A percentile compares a stretch with the other conserved stretches of the same genome.
Evolutionary conservation across 1,139 yeast species (phyloP).

Genomic region (Hanseniaspora uvarum): DNA sequence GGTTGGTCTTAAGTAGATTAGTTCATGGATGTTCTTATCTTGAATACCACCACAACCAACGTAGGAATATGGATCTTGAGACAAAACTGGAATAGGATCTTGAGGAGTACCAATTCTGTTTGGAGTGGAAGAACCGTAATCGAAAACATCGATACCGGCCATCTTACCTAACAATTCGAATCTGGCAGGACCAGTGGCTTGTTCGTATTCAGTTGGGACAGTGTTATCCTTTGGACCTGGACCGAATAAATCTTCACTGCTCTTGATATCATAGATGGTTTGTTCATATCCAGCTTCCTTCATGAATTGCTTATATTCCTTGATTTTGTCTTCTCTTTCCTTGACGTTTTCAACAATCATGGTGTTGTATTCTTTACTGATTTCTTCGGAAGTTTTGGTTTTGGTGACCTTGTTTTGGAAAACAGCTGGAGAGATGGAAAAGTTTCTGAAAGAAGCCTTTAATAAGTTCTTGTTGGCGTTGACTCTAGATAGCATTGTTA

Average conservation of each 20-base stretch:
- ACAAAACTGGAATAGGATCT: constrained; percentile 82
- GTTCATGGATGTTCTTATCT: constrained; percentile 70
- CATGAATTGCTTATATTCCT: constrained; percentile 15
- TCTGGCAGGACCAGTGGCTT: constrained; percentile 98
- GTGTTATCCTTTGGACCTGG: constrained; percentile 76
- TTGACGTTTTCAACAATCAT: constrained; percentile 1
- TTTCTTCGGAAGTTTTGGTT: constrained; percentile 5
- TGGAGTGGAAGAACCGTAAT: constrained; percentile 75
- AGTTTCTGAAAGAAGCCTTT: constrained; percentile 27
- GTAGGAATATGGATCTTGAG: constrained; percentile 86
- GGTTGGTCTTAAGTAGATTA: constrained; percentile 90
- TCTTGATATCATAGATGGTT: constrained; percentile 16
- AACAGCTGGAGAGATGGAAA: constrained; percentile 25
- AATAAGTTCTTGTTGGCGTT: constrained; percentile 4
- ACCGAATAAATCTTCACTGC: constrained; percentile 69
- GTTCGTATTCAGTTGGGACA: constrained; percentile 88
- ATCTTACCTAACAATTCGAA: constrained; percentile 85
- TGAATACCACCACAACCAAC: constrained; percentile 97
- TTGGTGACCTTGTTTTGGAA: constrained; percentile 20
- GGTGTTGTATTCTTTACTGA: neutral
- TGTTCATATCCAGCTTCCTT: constrained; percentile 16
- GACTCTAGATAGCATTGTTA: constrained; percentile 15
- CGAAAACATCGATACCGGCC: constrained; percentile 94
- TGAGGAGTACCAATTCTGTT: constrained; percentile 80
- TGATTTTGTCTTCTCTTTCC: constrained; percentile 14